phyloP scores from a whole-genome alignment of 768 basidiomycete species.

The Mycena chlorophos region DNA sequence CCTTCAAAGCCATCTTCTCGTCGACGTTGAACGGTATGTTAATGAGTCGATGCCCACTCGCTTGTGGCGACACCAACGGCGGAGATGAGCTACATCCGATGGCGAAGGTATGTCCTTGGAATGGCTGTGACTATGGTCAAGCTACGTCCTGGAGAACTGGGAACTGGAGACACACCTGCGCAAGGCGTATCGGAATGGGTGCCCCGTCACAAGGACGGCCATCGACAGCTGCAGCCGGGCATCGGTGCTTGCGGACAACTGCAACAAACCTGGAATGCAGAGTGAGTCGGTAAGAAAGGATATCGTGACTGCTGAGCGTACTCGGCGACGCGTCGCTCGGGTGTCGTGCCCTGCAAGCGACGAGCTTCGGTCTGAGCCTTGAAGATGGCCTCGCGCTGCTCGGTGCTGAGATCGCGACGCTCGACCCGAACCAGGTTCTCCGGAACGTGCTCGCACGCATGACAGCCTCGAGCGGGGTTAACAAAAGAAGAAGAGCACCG shows the following conservation, averaged over 20 bases:
- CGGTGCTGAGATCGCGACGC: background rate
- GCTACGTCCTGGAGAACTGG: background rate
- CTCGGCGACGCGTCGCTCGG: background rate
- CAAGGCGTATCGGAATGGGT: background rate
- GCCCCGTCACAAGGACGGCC: background rate
- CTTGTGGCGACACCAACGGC: background rate
- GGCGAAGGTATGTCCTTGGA: background rate
- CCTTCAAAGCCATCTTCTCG: background rate
- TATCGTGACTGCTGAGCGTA: background rate
- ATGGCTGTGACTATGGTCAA: background rate
- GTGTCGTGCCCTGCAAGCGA: background rate
- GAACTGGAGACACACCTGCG: background rate
- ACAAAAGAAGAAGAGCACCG: background rate
- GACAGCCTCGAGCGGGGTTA: background rate
- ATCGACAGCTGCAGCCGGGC: background rate
- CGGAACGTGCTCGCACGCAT: background rate
- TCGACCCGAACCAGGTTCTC: background rate
- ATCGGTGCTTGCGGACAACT: background rate
- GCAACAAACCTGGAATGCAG: background rate
- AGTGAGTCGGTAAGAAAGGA: background rate
- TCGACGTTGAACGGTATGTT: background rate
- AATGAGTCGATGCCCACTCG: background rate
- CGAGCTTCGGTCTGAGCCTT: background rate
- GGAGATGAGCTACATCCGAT: background rate
- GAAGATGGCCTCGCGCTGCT: background rate